Percentiles rank a stretch among this genome's conserved stretches.
phyloP scores from a whole-genome alignment of 805 yeast species.

The Starmerella powellii region DNA sequence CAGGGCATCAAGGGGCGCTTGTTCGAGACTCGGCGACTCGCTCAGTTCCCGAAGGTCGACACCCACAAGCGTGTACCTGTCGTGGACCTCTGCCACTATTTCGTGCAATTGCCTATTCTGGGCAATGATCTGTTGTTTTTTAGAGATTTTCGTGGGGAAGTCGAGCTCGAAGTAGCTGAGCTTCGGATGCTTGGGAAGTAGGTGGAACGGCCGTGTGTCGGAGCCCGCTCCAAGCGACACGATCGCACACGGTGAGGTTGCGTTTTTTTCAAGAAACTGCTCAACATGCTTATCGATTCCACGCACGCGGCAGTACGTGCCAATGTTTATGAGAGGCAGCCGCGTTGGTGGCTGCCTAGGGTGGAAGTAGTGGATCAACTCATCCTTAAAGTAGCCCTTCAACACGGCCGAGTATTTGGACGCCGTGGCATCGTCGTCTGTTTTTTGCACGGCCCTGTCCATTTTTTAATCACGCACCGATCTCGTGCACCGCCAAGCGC shows the following conservation, averaged over 20 bases:
- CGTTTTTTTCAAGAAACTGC: slow-evolving; percentile 28
- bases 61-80: slow-evolving; percentile 42
- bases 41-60: slow-evolving; percentile 39
- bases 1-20: neutral
- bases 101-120: slow-evolving; percentile 26
- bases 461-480: too few relatives aligned
- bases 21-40: slow-evolving; percentile 19
- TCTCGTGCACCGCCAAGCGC: too few relatives aligned
- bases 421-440: slow-evolving; percentile 51
- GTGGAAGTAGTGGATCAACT: slow-evolving; percentile 22
- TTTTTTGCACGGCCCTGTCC: slow-evolving; percentile 37
- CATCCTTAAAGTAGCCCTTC: slow-evolving; percentile 38
- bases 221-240: slow-evolving; percentile 73
- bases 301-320: slow-evolving; percentile 42
- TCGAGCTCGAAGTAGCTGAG: slow-evolving; percentile 51
- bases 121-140: slow-evolving; percentile 41
- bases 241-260: slow-evolving; percentile 32
- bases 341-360: slow-evolving; percentile 28
- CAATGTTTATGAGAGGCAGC: slow-evolving; percentile 49
- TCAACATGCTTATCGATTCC: slow-evolving; percentile 36
- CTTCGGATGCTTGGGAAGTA: slow-evolving; percentile 30
- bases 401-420: slow-evolving; percentile 38
- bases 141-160: slow-evolving; percentile 41
- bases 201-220: slow-evolving; percentile 53
- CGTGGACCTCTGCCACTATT: slow-evolving; percentile 20